A percentile compares a stretch with the other conserved stretches of the same genome.
Conservation (phyloP, 768 basidiomycete species). For the Hypholoma sublateritium region DNA sequence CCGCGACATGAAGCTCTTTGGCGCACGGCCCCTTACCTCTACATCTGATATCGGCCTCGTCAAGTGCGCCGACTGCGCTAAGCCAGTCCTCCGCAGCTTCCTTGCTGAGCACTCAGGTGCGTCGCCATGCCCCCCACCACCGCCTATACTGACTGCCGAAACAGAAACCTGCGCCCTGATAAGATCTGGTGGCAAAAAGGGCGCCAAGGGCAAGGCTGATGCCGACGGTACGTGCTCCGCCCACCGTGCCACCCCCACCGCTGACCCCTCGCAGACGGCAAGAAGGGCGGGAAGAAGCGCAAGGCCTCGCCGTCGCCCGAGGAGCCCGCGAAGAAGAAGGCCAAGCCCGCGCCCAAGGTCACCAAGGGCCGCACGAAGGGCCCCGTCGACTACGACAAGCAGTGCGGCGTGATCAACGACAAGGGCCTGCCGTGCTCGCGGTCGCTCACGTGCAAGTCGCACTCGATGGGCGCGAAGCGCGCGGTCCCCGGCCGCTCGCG, state of each 20-base stretch:
- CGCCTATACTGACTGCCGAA: not conserved
- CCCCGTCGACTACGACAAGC: constrained; percentile 86
- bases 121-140: not conserved
- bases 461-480: constrained; percentile 96
- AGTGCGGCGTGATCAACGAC: constrained; percentile 97
- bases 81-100: constrained; percentile 76
- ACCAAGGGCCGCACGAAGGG: constrained; percentile 81
- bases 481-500: constrained; percentile 85
- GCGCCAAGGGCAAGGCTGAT: constrained; percentile 34
- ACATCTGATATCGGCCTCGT: constrained; percentile 60
- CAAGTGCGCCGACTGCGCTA: constrained; percentile 79
- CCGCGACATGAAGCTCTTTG: constrained; percentile 87
- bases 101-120: constrained; percentile 75
- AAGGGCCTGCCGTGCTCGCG: constrained; percentile 91
- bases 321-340: constrained; percentile 78
- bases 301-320: constrained; percentile 73
- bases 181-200: constrained; percentile 52
- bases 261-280: constrained; percentile 26
- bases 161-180: constrained; percentile 62
- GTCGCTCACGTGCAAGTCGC: constrained; percentile 96
- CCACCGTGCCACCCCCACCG: constrained; percentile 9
- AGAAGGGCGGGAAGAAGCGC: constrained; percentile 72
- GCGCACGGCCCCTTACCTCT: constrained; percentile 69
- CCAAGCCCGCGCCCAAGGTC: constrained; percentile 64
- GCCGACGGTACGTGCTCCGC: constrained; percentile 53